A percentile compares a stretch with the other conserved stretches of the same genome.
Conservation (phyloP, 495 filamentous ascomycete genomes). For the Choiromyces venosus region DNA sequence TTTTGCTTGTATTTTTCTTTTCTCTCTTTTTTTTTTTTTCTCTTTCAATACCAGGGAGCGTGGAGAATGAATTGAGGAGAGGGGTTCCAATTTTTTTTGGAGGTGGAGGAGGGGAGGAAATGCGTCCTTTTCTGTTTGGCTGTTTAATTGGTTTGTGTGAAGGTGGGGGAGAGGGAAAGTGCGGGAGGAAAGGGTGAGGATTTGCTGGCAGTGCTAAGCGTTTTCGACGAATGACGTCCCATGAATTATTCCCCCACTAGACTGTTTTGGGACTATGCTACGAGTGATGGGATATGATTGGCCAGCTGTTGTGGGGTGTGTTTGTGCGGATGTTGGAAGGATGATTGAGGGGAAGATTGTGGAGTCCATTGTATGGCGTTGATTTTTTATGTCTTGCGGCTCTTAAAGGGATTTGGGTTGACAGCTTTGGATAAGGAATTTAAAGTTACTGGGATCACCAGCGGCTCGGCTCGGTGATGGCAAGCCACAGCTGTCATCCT, state of each 20-base stretch:
- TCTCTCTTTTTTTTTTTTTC: background rate
- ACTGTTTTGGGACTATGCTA: background rate
- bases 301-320: background rate
- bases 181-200: background rate
- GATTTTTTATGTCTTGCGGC: background rate
- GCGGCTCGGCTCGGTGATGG: background rate
- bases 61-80: background rate
- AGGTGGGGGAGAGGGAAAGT: constrained; percentile 1
- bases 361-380: background rate
- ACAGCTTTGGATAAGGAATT: background rate
- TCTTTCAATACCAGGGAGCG: too few relatives aligned
- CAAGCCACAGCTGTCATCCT: background rate
- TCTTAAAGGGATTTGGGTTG: background rate
- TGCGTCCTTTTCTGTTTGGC: background rate
- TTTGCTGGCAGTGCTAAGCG: background rate
- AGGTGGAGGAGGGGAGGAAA: background rate
- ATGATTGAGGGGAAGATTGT: background rate
- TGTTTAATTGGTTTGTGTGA: background rate
- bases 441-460: background rate
- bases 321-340: background rate
- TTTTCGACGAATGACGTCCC: background rate
- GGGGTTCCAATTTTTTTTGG: background rate
- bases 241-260: background rate
- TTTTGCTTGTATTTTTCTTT: background rate
- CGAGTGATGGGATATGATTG: background rate